A percentile compares a stretch with the other conserved stretches of the same genome.
phyloP scores from a whole-genome alignment of 352 stramenopile genomes.

The Globisporangium cystogenes region DNA sequence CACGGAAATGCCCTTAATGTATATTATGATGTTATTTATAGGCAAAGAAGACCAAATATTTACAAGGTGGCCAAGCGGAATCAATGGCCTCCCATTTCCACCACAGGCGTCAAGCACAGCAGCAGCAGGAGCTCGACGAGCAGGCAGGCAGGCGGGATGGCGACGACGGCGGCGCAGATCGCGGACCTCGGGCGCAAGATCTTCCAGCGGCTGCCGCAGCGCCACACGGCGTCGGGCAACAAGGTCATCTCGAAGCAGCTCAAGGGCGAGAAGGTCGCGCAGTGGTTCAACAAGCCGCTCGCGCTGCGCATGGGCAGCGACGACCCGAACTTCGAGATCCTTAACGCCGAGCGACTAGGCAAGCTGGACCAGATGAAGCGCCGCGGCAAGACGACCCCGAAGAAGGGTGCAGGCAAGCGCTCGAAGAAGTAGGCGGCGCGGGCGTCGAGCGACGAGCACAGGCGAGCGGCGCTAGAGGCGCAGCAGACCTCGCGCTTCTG shows the following conservation, averaged over 20 bases:
- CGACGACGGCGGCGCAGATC: constrained; percentile 55
- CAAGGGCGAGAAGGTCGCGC: constrained; percentile 80
- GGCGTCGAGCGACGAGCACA: neutral
- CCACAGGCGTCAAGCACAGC: constrained; percentile 1
- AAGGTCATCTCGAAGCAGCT: constrained; percentile 89
- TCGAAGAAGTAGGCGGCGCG: constrained; percentile 63
- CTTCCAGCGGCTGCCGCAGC: constrained; percentile 84
- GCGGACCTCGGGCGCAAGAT: constrained; percentile 83
- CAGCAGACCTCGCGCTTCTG: too few relatives aligned
- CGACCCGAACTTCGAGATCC: constrained; percentile 82
- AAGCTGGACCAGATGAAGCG: constrained; percentile 86
- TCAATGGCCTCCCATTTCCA: constrained; percentile 9
- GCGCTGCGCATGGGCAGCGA: constrained; percentile 66
- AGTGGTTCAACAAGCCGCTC: constrained; percentile 86
- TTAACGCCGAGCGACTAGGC: constrained; percentile 69
- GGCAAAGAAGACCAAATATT: too few relatives aligned
- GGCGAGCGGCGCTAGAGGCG: neutral
- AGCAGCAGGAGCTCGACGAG: constrained; percentile 3
- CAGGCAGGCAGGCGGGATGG: constrained; percentile 6
- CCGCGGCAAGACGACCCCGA: constrained; percentile 78
- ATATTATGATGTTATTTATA: too few relatives aligned
- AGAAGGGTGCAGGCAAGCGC: constrained; percentile 86
- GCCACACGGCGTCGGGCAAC: constrained; percentile 74
- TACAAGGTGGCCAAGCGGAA: too few relatives aligned
- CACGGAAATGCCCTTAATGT: too few relatives aligned